Evolutionary conservation across 2,329 filamentous ascomycete species (phyloP), one percentile per base, ranked within the genome.

Genomic region (Cercospora sesami): DNA sequence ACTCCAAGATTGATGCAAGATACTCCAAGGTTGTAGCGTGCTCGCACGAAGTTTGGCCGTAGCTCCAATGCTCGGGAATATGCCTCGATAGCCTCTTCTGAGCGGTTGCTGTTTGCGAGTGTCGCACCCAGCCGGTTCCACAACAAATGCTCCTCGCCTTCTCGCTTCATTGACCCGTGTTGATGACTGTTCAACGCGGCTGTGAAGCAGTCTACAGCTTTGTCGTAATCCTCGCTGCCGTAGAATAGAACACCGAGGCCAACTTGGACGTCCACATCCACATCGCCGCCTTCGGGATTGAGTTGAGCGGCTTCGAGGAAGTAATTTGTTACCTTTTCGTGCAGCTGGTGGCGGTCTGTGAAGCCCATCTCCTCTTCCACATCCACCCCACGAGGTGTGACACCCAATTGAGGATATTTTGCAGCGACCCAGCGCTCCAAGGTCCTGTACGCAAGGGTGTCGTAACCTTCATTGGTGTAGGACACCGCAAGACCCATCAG

Each of bases 381-480:
- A 0, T 90, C 87, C 39, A 92, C 86, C 60, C 88, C 86, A 16
- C 90, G 91, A 60, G 87, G 86, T 12, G 89, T 90, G 60, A 91
- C 82, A 75, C 93, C 88, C 71, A 99, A 88, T 39, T 88, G 84
- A 6, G 95, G 94, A 80, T 99, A 99, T 81, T 96, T 96, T 75
- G 92, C 88, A n/a, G 93, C 92, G 31, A 99, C 86, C 95, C 95
- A 99, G 72, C 94, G 91, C 82, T 99, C 95, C 14, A 99, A 86
- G 9, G 94, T 98, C 64, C 94, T 89, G 84, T 98, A 99, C 59
- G 95, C 94, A 21, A 94, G 96, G 77, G 91, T 94, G 81, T 99
- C 95, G 81, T 98, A 99, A 70, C 94, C 95, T 82, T 99, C 95
- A 81, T 99, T 99, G 59, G 95, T 99, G 81, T 99, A 99, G 5